phyloP scores from a whole-genome alignment of 2,329 filamentous ascomycete genomes.

The Pyricularia sp. region DNA sequence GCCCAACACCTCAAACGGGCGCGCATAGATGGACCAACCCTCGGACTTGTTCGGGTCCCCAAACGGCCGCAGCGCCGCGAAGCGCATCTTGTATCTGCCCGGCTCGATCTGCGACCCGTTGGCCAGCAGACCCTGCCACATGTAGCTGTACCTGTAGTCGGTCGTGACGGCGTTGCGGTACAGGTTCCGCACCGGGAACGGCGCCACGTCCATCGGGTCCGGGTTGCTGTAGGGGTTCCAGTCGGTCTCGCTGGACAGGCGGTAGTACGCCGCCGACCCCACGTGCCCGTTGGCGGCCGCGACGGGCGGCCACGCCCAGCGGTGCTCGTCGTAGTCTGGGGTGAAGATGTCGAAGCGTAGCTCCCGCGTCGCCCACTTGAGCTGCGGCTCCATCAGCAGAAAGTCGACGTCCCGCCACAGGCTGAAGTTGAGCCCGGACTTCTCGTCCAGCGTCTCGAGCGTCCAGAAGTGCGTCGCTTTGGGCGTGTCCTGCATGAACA shows the following conservation, averaged over 20 bases:
- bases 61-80: conserved; percentile 7
- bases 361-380: conserved; percentile 15
- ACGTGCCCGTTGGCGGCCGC: conserved; percentile 13
- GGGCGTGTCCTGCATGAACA: conserved; percentile 11
- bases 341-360: conserved; percentile 19
- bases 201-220: background rate
- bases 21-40: conserved; percentile 4
- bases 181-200: conserved; percentile 8
- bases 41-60: conserved; percentile 4
- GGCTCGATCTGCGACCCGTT: conserved; percentile 22
- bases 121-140: conserved; percentile 10
- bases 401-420: conserved; percentile 1
- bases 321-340: conserved; percentile 11
- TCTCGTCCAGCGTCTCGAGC: background rate
- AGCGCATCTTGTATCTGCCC: conserved; percentile 10
- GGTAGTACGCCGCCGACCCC: conserved; percentile 13
- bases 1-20: background rate
- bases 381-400: background rate
- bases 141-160: conserved; percentile 8
- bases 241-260: background rate
- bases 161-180: conserved; percentile 11
- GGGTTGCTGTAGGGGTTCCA: conserved; percentile 1
- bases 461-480: background rate
- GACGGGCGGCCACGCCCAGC: conserved; percentile 17
- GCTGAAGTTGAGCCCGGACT: conserved; percentile 13